phyloP scores from a whole-genome alignment of 1,284 basidiomycete genomes.

The Malassezia arunalokei region DNA sequence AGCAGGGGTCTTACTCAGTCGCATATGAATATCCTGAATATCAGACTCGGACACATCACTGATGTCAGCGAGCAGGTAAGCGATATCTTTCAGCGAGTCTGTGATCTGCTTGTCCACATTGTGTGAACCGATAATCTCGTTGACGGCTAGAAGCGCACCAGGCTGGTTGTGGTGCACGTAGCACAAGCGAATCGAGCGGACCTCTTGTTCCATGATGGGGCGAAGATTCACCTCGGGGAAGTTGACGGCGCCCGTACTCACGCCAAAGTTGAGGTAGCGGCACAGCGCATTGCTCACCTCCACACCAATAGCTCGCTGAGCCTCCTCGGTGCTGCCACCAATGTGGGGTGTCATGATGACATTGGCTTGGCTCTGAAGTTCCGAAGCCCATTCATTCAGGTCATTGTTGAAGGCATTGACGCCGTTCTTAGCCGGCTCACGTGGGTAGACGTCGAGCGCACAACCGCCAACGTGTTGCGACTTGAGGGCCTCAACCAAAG shows the following conservation, averaged over 20 bases:
- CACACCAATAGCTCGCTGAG: conserved; percentile 90
- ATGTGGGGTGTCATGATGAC: conserved; percentile 63
- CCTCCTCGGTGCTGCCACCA: conserved; percentile 96
- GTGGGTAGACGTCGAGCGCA: conserved; percentile 87
- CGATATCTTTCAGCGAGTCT: conserved; percentile 85
- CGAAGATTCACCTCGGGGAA: conserved; percentile 98
- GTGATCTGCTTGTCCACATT: conserved; percentile 99
- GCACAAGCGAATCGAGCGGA: conserved; percentile 76
- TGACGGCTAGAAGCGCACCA: conserved; percentile 88
- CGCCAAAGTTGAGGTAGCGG: conserved; percentile 85
- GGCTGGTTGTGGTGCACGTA: conserved; percentile 95
- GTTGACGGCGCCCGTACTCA: conserved; percentile 79
- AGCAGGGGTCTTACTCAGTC: conserved; percentile 60
- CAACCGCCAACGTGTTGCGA: conserved; percentile 80
- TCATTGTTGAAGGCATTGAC: conserved; percentile 55
- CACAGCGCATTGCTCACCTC: conserved; percentile 77
- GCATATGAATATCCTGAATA: conserved; percentile 66
- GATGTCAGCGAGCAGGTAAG: conserved; percentile 92
- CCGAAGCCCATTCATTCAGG: conserved; percentile 37
- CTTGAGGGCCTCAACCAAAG: conserved; percentile 68
- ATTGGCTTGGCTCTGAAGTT: conserved; percentile 33
- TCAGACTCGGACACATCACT: conserved; percentile 73
- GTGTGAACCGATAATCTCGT: conserved; percentile 77
- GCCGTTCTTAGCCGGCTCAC: conserved; percentile 83
- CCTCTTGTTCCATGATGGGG: conserved; percentile 64